These are phyloP conservation scores for Saposhnikovia divaricata DNA, from an alignment of 129 eudicot species.

Conservation along the genomic window DNA sequence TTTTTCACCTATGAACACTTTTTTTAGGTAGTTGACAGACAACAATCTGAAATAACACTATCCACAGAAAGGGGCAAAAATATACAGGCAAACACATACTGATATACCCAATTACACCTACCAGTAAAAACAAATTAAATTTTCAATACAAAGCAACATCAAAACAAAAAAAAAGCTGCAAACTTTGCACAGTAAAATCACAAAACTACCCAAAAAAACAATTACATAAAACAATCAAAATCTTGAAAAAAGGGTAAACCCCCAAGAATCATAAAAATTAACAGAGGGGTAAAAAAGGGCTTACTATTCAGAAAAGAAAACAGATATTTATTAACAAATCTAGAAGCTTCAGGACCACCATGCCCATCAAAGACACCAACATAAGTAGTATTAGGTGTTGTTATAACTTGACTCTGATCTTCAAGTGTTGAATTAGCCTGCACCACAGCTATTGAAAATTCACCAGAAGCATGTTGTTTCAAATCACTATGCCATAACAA, in stretches of 20 bases:
- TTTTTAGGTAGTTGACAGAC: not conserved
- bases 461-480: not conserved
- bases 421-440: conserved; percentile 3
- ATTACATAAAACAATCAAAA: not conserved
- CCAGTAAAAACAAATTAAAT: not conserved
- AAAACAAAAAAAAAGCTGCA: not conserved
- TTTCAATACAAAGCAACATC: not conserved
- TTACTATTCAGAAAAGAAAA: conserved; percentile 68
- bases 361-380: conserved; percentile 2
- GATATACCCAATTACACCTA: not conserved
- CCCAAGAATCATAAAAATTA: not conserved
- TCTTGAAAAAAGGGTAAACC: not conserved
- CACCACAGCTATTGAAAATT: not conserved
- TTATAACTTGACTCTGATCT: not conserved
- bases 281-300: not conserved
- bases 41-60: not conserved
- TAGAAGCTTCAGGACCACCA: conserved; percentile 7
- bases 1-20: not conserved
- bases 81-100: not conserved
- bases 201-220: not conserved
- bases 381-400: not conserved
- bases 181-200: not conserved
- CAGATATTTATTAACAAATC: conserved; percentile 51
- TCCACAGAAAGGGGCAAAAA: not conserved
- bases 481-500: conserved; percentile 1